These are phyloP conservation scores for Mucor lusitanicus DNA, from an alignment of 371 early-diverging fungal species.

Conservation along the genomic window DNA sequence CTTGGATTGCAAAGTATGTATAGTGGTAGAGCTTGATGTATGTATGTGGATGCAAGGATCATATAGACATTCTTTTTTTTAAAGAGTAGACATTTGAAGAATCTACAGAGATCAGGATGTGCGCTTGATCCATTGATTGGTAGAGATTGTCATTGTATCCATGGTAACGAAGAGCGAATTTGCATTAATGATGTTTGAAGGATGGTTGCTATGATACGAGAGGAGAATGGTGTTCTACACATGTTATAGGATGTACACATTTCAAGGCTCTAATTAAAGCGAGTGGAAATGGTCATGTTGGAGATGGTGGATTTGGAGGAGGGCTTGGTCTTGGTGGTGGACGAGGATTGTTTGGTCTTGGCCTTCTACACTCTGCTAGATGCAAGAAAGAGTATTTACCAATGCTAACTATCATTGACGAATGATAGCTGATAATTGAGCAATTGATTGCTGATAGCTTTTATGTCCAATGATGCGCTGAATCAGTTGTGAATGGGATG, in stretches of 20 bases:
- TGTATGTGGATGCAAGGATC: background rate
- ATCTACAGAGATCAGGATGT: background rate
- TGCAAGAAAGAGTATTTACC: background rate
- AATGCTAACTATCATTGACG: background rate
- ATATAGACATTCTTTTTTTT: background rate
- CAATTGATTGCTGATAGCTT: background rate
- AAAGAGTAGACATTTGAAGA: background rate
- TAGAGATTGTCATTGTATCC: background rate
- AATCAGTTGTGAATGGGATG: background rate
- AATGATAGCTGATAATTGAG: background rate
- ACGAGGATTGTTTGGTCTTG: conserved; percentile 17
- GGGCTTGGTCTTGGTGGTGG: conserved; percentile 17
- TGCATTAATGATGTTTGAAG: background rate
- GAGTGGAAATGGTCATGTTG: background rate
- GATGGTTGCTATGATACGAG: background rate
- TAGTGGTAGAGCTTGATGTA: background rate
- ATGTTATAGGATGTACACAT: background rate
- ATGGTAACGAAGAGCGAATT: background rate
- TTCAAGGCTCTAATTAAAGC: background rate
- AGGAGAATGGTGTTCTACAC: background rate
- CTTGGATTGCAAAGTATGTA: background rate
- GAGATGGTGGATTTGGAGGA: background rate
- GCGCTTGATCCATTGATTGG: background rate
- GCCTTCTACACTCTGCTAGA: conserved; percentile 12
- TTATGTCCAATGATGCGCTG: background rate